Evolutionary conservation across 2,329 filamentous ascomycete genomes (phyloP).

Genomic region (Trichoderma sp.): DNA sequence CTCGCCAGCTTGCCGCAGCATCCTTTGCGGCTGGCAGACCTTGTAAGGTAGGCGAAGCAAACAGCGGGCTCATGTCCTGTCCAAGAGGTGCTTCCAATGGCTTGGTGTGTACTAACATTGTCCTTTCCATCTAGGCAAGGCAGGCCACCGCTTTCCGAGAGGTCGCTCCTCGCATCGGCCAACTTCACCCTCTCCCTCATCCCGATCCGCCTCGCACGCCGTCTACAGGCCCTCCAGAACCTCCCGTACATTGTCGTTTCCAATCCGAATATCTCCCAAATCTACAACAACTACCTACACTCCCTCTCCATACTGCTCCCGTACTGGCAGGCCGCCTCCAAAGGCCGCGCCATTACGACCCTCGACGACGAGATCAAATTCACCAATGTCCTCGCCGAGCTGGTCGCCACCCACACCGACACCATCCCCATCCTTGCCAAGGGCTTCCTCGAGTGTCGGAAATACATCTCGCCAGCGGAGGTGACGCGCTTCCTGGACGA

Average conservation of each 20-base stretch:
- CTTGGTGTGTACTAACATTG: neutral
- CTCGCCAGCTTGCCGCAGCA: constrained; percentile 79
- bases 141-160: constrained; percentile 77
- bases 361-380: constrained; percentile 88
- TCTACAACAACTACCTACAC: constrained; percentile 95
- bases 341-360: constrained; percentile 50
- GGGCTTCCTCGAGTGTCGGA: constrained; percentile 89
- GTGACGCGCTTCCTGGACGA: constrained; percentile 94
- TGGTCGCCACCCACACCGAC: constrained; percentile 93
- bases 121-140: constrained; percentile 58
- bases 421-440: constrained; percentile 91
- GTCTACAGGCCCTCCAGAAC: constrained; percentile 89
- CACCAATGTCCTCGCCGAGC: constrained; percentile 87
- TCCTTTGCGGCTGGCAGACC: constrained; percentile 79
- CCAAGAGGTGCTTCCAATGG: no score
- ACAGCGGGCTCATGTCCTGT: neutral
- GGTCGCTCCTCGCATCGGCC: constrained; percentile 82
- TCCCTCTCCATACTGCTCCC: constrained; percentile 88
- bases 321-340: constrained; percentile 61
- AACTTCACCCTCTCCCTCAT: constrained; percentile 95
- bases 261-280: constrained; percentile 92
- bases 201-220: constrained; percentile 87
- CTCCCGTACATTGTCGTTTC: constrained; percentile 97
- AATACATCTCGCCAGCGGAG: constrained; percentile 79
- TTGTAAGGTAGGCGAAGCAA: constrained; percentile 68